Evolutionary conservation across 768 basidiomycete species (phyloP), one percentile per base, ranked within the genome.

Genomic region (Suillus subaureus): DNA sequence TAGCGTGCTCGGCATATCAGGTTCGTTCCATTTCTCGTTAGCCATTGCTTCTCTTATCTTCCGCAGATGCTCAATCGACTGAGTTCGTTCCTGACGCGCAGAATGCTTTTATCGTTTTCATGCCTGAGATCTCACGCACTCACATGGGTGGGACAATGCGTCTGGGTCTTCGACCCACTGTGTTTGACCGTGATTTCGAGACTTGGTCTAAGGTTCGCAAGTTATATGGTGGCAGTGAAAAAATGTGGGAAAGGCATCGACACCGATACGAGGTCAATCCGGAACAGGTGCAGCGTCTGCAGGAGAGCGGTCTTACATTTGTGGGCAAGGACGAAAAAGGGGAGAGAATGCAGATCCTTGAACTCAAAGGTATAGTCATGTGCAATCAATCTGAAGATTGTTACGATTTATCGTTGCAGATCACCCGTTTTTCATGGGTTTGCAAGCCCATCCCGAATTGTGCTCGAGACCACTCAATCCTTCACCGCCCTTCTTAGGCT

Each of bases 111-210:
- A 83, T 98, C 78, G 84, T 99, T 70, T 99, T 96, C 85, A 99
- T 99, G 97, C 97, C 97, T 21, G 97, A 99, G 76, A 93, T 99
- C 70, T 97, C 95, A 13, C 92, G 91, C 75, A 98, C 96, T 15
- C 96, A 99, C 69, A 94, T 99, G 88, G 97, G 97, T 61, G 97
- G 97, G 26, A 99, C 97, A n/a, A 99, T 99, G 97, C 90, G 97
- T 15, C 86, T 98, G n/a, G 97, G 97, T 28, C 83, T 99, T 49
- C 89, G 97, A n/a, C 95, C 97, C 4, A 99, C 97, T 2, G 85
- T 98, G 56, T 98, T 99, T 76, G 87, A 90, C 64, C 76, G 82
- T 11, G 84, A 80, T 15, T 89, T 88, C 1, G 90, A 90, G 72
- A 72, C 75, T 21, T 93, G 90, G 90, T 90, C 89, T 56, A 87